Evolutionary conservation across 306 rosid genomes (phyloP), one percentile per base, ranked within the genome.

Genomic region (Macrotyloma uniflorum): DNA sequence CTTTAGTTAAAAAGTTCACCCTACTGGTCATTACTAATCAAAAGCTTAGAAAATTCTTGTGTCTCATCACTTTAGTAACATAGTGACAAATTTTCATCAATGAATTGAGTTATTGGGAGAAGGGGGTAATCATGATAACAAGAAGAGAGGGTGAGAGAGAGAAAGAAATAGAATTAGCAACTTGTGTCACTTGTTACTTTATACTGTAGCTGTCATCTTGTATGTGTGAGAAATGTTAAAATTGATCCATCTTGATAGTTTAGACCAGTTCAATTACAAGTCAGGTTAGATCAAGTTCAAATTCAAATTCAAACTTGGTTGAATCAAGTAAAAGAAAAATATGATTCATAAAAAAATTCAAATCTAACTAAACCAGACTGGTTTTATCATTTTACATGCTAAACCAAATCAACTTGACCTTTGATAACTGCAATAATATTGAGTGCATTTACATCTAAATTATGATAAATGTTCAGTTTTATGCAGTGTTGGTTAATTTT

Each of bases 31-130:
- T 49, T 28, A 18, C 12, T 42, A 2, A 5, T 5, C 35, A 66
- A 40, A 19, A 40, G 72, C 32, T 5, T 63, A 12, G 72, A 38
- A 66, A 66, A 20, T 13, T 66, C 35, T 11, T 18, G 30, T 33
- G 24, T 20, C 19, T 19, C 53, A 5, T 6, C n/a, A 13, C 53
- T 38, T 42, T 40, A 22, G 53, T 22, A 22, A 66, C 28, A 40
- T 1, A 12, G 19, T 40, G 71, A 10, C 13, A 38, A 65, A 1
- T 66, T 66, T 66, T 36, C 32, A 64, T n/a, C 16, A 18, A 36
- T 64, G 43, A 62, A 38, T 72, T 80, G 68, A 59, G 51, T 11
- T 40, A 38, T 61, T 53, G 70, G 59, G 6, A 38, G 70, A 43
- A 59, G 57, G 4, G 54, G 4, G 54, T 74, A 43, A 66, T 30